Percentiles rank a stretch among this genome's conserved stretches.
phyloP scores from a whole-genome alignment of 352 stramenopile species.

The Phytophthora hibernalis region DNA sequence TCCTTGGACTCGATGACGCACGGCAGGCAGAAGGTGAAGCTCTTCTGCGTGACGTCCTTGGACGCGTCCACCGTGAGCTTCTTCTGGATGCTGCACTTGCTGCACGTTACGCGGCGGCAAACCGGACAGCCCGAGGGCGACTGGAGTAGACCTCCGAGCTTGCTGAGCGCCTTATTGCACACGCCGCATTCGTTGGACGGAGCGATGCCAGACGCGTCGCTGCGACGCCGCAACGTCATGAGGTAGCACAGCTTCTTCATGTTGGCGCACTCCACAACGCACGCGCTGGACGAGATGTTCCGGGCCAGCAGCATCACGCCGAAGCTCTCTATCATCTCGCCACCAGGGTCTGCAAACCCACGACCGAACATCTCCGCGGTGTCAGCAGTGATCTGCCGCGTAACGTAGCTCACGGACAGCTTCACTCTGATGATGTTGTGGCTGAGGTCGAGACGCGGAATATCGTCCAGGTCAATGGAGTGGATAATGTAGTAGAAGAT shows the following conservation, averaged over 20 bases:
- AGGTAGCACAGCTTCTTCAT: slow-evolving; percentile 75
- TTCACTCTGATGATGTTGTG: slow-evolving; percentile 48
- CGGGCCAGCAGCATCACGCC: slow-evolving; percentile 45
- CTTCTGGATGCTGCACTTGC: slow-evolving; percentile 62
- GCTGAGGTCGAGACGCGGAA: slow-evolving; percentile 26
- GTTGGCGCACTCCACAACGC: slow-evolving; percentile 52
- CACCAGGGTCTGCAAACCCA: slow-evolving; percentile 49
- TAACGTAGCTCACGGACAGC: slow-evolving; percentile 60
- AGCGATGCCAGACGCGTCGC: slow-evolving; percentile 27
- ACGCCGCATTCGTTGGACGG: slow-evolving; percentile 30
- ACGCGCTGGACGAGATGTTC: slow-evolving; percentile 38
- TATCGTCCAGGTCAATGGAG: slow-evolving; percentile 42
- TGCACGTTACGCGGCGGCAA: slow-evolving; percentile 45
- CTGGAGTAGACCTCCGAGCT: slow-evolving; percentile 33
- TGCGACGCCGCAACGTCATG: slow-evolving; percentile 37
- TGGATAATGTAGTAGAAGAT: slow-evolving; percentile 57
- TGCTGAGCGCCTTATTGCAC: slow-evolving; percentile 40
- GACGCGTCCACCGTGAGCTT: slow-evolving; percentile 46
- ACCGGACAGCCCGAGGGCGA: slow-evolving; percentile 35
- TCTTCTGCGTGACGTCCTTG: slow-evolving; percentile 54
- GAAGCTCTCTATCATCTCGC: slow-evolving; percentile 52
- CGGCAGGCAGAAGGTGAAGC: slow-evolving; percentile 58
- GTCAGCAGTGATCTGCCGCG: slow-evolving; percentile 39
- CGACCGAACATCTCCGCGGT: slow-evolving; percentile 61
- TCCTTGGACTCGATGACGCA: slow-evolving; percentile 60